phyloP scores from a whole-genome alignment of 1,284 basidiomycete genomes.

The Apiotrichum mycotoxinovorans region DNA sequence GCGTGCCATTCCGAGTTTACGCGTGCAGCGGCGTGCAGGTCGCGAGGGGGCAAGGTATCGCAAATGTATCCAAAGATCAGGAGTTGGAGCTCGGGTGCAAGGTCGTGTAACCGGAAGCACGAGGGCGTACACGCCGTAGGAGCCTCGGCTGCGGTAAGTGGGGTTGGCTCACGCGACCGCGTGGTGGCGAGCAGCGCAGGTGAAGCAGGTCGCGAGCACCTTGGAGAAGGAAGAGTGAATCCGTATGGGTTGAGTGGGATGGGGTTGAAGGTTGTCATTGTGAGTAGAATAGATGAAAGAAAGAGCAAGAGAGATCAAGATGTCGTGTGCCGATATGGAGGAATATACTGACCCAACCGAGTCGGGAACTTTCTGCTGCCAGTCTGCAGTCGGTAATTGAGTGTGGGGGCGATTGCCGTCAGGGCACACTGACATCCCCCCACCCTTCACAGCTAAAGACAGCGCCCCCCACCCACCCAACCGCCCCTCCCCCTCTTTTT shows the following conservation, averaged over 20 bases:
- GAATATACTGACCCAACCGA: too few species aligned
- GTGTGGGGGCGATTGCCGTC: too few species aligned
- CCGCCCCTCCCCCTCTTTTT: too few species aligned
- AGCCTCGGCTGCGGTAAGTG: background rate
- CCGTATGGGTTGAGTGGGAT: background rate
- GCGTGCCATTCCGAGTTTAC: conserved; percentile 10
- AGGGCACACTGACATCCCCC: too few species aligned
- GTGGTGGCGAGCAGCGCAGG: background rate
- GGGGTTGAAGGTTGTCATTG: background rate
- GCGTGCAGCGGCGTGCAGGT: conserved; percentile 5
- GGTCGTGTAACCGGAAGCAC: conserved; percentile 9
- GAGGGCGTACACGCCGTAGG: background rate
- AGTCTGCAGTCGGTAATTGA: too few species aligned
- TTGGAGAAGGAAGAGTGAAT: background rate
- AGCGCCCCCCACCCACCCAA: too few species aligned
- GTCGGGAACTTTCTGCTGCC: too few species aligned
- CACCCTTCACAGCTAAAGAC: too few species aligned
- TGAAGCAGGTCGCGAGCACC: conserved; percentile 1
- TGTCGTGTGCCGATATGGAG: background rate
- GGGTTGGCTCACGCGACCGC: background rate
- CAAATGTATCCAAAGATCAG: conserved; percentile 6
- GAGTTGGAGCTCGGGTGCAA: conserved; percentile 11
- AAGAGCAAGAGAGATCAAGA: background rate
- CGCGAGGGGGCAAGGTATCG: conserved; percentile 1
- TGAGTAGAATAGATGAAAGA: too few species aligned